These are phyloP conservation scores for Camellia sinensis DNA, from an alignment of 148 eudicot species.

Conservation along the genomic window DNA sequence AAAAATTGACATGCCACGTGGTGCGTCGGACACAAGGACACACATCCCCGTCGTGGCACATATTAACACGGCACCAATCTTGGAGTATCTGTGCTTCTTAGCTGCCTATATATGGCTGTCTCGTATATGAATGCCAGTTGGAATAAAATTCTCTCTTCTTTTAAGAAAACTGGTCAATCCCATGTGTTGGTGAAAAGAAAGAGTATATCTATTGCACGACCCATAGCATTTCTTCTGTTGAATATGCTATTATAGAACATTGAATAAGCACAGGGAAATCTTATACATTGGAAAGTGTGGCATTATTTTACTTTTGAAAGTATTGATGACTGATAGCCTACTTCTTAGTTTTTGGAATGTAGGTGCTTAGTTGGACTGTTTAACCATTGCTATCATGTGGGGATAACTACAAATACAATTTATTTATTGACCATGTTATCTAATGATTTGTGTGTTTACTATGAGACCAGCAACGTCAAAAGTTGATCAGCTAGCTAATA, in stretches of 20 bases:
- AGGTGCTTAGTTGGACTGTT: not conserved
- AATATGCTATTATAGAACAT: not conserved
- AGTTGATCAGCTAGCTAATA: slow-evolving; percentile 30
- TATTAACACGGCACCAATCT: no score
- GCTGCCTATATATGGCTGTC: not conserved
- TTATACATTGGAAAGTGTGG: not conserved
- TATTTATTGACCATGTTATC: slow-evolving; percentile 6
- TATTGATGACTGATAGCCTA: not conserved
- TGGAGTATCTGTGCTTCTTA: no score
- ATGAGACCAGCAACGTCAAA: slow-evolving; percentile 70
- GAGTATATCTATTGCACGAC: not conserved
- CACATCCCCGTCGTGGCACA: no score
- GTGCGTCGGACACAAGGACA: no score
- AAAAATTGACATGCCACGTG: no score
- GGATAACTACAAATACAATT: not conserved
- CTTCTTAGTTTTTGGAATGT: not conserved
- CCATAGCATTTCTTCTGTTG: not conserved
- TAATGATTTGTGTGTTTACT: slow-evolving; percentile 1
- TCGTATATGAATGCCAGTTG: not conserved
- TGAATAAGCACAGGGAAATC: not conserved
- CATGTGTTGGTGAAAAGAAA: not conserved
- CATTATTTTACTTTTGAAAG: not conserved
- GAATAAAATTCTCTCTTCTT: not conserved
- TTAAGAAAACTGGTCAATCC: not conserved
- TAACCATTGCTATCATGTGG: not conserved